Evolutionary conservation across 75 land plant species (phyloP).

Genomic region (Ceratopteris richardii): DNA sequence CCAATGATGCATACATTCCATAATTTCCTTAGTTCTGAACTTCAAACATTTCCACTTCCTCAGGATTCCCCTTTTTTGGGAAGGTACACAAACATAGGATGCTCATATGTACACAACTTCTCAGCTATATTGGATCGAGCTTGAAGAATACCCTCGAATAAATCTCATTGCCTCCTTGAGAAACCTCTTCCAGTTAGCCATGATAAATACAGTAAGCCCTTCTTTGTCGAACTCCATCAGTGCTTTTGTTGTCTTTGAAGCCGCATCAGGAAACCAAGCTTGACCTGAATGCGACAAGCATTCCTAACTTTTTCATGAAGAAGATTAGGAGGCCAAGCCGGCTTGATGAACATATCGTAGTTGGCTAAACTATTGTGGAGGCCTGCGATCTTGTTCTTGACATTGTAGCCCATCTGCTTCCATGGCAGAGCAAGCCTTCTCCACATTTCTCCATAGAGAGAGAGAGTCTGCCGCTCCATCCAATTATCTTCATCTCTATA

Average conservation of each 20-base stretch:
- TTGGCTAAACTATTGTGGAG: too few relatives aligned
- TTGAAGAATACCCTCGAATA: slow-evolving; percentile 96
- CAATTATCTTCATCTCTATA: too few relatives aligned
- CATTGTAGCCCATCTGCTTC: too few relatives aligned
- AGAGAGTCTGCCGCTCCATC: too few relatives aligned
- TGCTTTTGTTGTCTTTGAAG: slow-evolving; percentile 91
- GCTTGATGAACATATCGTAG: too few relatives aligned
- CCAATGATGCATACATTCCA: slow-evolving; percentile 87
- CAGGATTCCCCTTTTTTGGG: slow-evolving; percentile 89
- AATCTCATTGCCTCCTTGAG: slow-evolving; percentile 94
- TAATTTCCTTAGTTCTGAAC: slow-evolving; percentile 67
- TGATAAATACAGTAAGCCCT: slow-evolving; percentile 89
- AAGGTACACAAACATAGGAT: slow-evolving; percentile 91
- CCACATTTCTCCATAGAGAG: too few relatives aligned
- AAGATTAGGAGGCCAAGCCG: too few relatives aligned
- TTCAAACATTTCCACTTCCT: slow-evolving; percentile 98
- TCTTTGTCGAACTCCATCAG: slow-evolving; percentile 88
- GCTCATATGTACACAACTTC: slow-evolving; percentile 83
- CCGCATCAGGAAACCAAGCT: slow-evolving; percentile 99
- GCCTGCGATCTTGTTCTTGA: too few relatives aligned
- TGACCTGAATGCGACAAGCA: slow-evolving; percentile 98
- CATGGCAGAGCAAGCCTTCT: too few relatives aligned
- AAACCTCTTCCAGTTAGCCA: slow-evolving; percentile 99
- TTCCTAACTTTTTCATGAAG: too few relatives aligned
- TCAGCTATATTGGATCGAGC: slow-evolving; percentile 97